Base-by-base conservation (phyloP, 2,329 filamentous ascomycete genomes). In the Hymenoscyphus albidus region DNA sequence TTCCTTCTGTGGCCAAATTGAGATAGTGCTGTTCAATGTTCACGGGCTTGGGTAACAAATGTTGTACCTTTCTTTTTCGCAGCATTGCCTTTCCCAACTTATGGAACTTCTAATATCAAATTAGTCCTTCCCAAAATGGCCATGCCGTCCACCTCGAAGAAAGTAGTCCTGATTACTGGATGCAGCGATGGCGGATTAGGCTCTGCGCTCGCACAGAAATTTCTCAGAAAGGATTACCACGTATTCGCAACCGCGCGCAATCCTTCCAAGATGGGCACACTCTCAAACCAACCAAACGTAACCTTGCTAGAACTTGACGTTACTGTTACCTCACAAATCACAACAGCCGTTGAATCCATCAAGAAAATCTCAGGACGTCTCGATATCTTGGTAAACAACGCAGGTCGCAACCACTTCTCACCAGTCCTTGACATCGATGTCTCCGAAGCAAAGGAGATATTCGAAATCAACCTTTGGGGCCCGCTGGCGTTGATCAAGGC, bases 311-410 rank as follows among this genome's bases (percentile, higher is more conserved):
- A 68, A 0, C 72, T 81, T 1, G 79, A 81, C 62, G 77, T 80
- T 5, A 76, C 74, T 3, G 71, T 74, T n/a, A 22, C 69, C 7
- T 67, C 70, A 0, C 78, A 75, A 1, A 76, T 81, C 61, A n/a
- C 65, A 38, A 31, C 31, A 38, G 74, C 74, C 2, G 74, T 75
- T 35, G 69, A 70, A 4, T 62, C 72, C 32, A 73, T 81, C 27
- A 58, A 62, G 14, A 68, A 72, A 10, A 76, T 76, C 0, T 76
- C 72, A 22, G 75, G 76, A n/a, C 74, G 66, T 32, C 72, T 81
- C 12, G 76, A 80, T 64, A 75, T 68, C 32, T 72, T 80, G 5
- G 70, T 80, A 63, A 81, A 81, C 69, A 81, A 81, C 69, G 76
- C 79, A 2, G 79, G 77, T 2, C 9, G 35, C 10, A 58, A 62